phyloP scores from a whole-genome alignment of 139 green algal genomes.

The Chlorella vulgaris region DNA sequence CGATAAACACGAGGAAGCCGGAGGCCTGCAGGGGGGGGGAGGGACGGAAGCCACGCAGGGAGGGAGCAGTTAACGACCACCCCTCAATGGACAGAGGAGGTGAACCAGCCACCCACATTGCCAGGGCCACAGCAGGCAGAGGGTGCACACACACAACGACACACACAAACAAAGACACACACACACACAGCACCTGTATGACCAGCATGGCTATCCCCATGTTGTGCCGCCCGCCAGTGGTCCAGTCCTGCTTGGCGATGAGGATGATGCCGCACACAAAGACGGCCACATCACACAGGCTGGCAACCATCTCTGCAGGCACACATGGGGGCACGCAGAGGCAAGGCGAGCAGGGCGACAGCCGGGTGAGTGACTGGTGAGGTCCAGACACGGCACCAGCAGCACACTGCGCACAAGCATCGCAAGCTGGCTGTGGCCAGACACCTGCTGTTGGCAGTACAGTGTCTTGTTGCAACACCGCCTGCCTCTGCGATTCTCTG shows the following conservation, averaged over 20 bases:
- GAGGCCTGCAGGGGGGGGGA: conserved; percentile 19
- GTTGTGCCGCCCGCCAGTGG: not conserved
- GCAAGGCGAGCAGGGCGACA: not conserved
- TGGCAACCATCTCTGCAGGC: conserved; percentile 30
- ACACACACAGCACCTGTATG: conserved; percentile 20
- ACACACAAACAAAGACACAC: not conserved
- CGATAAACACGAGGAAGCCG: conserved; percentile 43
- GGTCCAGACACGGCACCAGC: not conserved
- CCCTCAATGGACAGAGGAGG: no score
- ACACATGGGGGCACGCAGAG: not conserved
- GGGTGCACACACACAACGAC: not conserved
- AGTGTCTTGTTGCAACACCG: no score
- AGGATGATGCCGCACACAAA: conserved; percentile 54
- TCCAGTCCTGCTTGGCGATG: conserved; percentile 33
- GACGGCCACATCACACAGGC: conserved; percentile 35
- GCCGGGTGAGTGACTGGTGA: no score
- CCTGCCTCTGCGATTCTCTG: no score
- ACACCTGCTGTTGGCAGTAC: no score
- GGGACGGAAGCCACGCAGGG: not conserved
- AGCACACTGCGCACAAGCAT: no score
- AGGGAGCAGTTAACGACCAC: no score
- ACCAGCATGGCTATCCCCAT: conserved; percentile 52
- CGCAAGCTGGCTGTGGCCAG: not conserved
- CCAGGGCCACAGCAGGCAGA: no score
- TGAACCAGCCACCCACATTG: no score